phyloP scores from a whole-genome alignment of 73 alveolate species.

The Paramecium primaurelia region DNA sequence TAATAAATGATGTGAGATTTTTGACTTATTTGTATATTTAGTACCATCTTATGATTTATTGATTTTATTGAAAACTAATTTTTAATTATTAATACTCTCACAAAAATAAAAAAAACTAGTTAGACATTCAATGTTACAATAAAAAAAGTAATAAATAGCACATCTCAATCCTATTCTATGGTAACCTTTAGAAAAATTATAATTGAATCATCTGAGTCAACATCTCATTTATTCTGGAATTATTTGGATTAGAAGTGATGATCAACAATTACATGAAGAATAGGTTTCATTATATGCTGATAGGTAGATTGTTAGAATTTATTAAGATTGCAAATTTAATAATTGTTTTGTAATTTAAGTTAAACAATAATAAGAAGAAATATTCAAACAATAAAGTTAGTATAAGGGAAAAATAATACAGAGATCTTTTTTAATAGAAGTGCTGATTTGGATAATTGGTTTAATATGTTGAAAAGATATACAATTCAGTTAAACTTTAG shows the following conservation, averaged over 20 bases:
- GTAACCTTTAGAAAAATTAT: not conserved
- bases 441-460: conserved; percentile 25
- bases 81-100: not conserved
- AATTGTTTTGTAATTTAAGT: not conserved
- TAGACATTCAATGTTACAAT: not conserved
- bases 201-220: not conserved
- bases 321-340: not conserved
- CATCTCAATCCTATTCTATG: not conserved
- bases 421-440: not conserved
- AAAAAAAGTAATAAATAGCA: not conserved
- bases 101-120: not conserved
- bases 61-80: not conserved
- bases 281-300: not conserved
- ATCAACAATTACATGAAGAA: not conserved
- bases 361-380: not conserved
- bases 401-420: not conserved
- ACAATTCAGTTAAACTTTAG: not conserved
- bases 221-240: conserved; percentile 9
- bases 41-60: not conserved
- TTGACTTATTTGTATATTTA: not conserved
- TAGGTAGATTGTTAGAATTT: not conserved
- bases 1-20: not conserved
- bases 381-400: not conserved
- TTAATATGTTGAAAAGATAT: not conserved
- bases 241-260: not conserved